Evolutionary conservation across 1,139 yeast genomes (phyloP), one percentile per base, ranked within the genome.

Genomic region (Magnusiomyces fungicola): DNA sequence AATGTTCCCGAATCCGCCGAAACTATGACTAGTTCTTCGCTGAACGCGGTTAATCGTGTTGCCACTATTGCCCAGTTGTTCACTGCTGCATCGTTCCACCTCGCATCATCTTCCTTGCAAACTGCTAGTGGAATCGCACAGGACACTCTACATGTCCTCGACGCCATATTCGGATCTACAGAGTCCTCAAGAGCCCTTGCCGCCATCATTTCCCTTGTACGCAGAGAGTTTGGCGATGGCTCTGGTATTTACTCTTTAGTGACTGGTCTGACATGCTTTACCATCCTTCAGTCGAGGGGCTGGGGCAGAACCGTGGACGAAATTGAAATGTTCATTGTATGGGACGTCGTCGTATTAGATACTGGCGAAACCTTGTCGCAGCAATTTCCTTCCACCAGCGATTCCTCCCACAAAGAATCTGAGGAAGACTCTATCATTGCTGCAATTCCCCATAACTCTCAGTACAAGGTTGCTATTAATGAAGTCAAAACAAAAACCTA

Each of bases 301-400:
- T 60, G 62, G 61, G 56, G 61, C n/a, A 50, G 60, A 2, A 59
- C 64, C 2, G 50, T 56, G 9, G 58, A 58, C 37, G 57, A 54
- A 18, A 58, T 58, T 27, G 63, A 61, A 43, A 53, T 56, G 53
- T 55, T 58, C 22, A 58, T 59, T 19, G 50, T 65, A 10, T 65
- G 69, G 68, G 68, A 65, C 45, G 68, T 64, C 18, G 63, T 63
- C 3, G 67, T 64, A 5, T 54, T 64, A 7, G 68, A 64, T 24
- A 57, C 60, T 1, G 68, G 69, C 12, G 66, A 62, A 42, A 60
- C 64, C 5, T 50, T 63, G 1, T 57, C 63, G 2, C 60, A 60
- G 24, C 65, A 61, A 50, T 53, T 61, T 38, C 61, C 61, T 4
- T 48, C 55, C 19, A 45, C 50, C 22, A 39, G 43, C 27, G 50